Evolutionary conservation across 2,329 filamentous ascomycete genomes (phyloP), one percentile per base, ranked within the genome.

Genomic region (Ophiosphaerella korrae): DNA sequence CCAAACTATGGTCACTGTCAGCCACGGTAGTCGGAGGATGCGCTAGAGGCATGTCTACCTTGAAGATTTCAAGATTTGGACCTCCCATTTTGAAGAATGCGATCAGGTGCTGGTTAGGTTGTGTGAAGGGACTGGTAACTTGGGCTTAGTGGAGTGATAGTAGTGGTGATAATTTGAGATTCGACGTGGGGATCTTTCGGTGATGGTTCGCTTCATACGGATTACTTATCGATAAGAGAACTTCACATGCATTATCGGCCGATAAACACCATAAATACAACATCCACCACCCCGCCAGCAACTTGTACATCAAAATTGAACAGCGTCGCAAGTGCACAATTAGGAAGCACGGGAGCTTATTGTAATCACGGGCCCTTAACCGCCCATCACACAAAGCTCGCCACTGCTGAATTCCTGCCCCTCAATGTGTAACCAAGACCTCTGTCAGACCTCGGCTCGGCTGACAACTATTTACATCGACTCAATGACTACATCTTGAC

Each of bases 51-150:
- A 1, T 24, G 29, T 46, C 32, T 78, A 94, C 93, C 80, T 97
- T 97, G 83, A 96, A 92, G 60, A 97, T 86, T 80, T 97, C 93
- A 52, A 97, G 84, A 74, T 96, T 97, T 24, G 92, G 84, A 45
- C 92, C 91, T 45, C 85, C 90, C 86, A 96, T 82, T 62, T 68
- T 80, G 72, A 72, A 68, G 49, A 32, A 39, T 57, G 8, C 12
- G 24, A 26, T 11, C 8, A 26, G 16, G 21, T 18, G 16, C 9
- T 32, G 46, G 37, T 49, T 38, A 36, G 29, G 12, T 18, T 41
- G 23, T 23, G 35, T 23, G 35, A 34, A 26, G 29, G n/a, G 14
- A 23, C 12, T 23, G 35, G 29, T 35, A 24, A 9, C 14, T 26
- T 21, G 4, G 32, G 18, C 24, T 21, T 32, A 32, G 44, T 52